Conservation (phyloP, 331 rosid genomes). For the Pyracantha coccinea region DNA sequence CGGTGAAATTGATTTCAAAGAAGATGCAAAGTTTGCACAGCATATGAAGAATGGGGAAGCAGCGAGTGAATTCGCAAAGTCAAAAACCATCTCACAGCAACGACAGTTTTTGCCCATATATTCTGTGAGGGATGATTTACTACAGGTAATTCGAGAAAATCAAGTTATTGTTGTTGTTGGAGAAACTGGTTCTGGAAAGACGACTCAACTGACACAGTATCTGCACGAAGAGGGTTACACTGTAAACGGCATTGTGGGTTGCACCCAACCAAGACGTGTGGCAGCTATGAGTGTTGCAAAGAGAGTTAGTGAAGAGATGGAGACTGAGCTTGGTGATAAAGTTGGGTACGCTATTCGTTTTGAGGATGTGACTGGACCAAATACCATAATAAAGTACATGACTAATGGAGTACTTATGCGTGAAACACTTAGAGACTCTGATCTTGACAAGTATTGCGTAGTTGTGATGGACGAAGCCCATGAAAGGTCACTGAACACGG, state of each 20-base stretch:
- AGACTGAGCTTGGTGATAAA: constrained; percentile 83
- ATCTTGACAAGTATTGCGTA: constrained; percentile 82
- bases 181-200: constrained; percentile 99
- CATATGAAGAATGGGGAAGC: constrained; percentile 93
- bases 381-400: constrained; percentile 91
- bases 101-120: constrained; percentile 87
- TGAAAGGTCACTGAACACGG: constrained; percentile 89
- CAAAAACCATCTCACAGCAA: constrained; percentile 80
- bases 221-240: constrained; percentile 92
- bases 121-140: constrained; percentile 83
- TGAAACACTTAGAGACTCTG: constrained; percentile 90
- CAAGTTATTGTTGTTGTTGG: constrained; percentile 92
- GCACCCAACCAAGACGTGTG: constrained; percentile 99
- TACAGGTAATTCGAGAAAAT: constrained; percentile 94
- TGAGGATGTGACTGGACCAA: constrained; percentile 95
- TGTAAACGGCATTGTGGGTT: constrained; percentile 63
- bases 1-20: constrained; percentile 92
- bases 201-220: constrained; percentile 95
- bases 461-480: constrained; percentile 99
- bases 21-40: constrained; percentile 92
- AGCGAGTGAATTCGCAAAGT: constrained; percentile 86
- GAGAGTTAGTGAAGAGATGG: constrained; percentile 99
- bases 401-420: constrained; percentile 96
- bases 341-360: constrained; percentile 97
- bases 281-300: constrained; percentile 99